A percentile compares a stretch with the other conserved stretches of the same genome.
Conservation (phyloP, 192 early-diverging fungal species). For the Coemansia furcata region DNA sequence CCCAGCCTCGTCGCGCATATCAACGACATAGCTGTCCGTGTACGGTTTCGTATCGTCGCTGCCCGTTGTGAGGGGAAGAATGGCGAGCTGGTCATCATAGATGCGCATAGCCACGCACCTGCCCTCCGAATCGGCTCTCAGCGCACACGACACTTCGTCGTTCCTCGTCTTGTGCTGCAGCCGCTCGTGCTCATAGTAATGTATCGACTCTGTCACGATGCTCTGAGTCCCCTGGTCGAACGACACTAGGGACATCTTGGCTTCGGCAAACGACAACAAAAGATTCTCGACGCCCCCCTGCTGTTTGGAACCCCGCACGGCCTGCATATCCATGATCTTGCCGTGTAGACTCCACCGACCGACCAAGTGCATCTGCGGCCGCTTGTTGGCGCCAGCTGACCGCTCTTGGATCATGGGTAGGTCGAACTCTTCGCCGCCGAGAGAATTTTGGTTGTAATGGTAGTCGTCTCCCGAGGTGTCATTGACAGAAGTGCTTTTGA, state of each 20-base stretch:
- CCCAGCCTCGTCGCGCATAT: slow-evolving; percentile 58
- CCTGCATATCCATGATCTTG: slow-evolving; percentile 36
- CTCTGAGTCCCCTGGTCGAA: slow-evolving; percentile 71
- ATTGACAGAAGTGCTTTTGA: slow-evolving; percentile 3
- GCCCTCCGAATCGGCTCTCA: slow-evolving; percentile 78
- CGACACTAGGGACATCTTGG: slow-evolving; percentile 88
- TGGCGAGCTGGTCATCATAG: slow-evolving; percentile 84
- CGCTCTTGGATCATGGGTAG: slow-evolving; percentile 37
- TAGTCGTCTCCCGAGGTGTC: slow-evolving; percentile 36
- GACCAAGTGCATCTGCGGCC: slow-evolving; percentile 42
- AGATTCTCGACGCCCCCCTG: slow-evolving; percentile 27
- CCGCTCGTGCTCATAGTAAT: slow-evolving; percentile 94
- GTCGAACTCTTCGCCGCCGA: slow-evolving; percentile 26
- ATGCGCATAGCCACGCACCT: slow-evolving; percentile 87
- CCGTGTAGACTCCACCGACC: slow-evolving; percentile 48
- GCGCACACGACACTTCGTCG: slow-evolving; percentile 25
- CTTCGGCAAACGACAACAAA: slow-evolving; percentile 46
- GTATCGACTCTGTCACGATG: slow-evolving; percentile 90
- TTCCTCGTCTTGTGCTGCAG: slow-evolving; percentile 66
- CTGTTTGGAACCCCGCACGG: slow-evolving; percentile 24
- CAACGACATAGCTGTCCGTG: slow-evolving; percentile 70
- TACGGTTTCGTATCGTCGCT: slow-evolving; percentile 53
- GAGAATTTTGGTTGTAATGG: slow-evolving; percentile 14
- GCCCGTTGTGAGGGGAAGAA: slow-evolving; percentile 77
- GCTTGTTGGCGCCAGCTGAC: slow-evolving; percentile 16